Percentiles rank a stretch among this genome's conserved stretches.
Conservation (phyloP, 768 basidiomycete genomes). For the Naematelia aurantialba region DNA sequence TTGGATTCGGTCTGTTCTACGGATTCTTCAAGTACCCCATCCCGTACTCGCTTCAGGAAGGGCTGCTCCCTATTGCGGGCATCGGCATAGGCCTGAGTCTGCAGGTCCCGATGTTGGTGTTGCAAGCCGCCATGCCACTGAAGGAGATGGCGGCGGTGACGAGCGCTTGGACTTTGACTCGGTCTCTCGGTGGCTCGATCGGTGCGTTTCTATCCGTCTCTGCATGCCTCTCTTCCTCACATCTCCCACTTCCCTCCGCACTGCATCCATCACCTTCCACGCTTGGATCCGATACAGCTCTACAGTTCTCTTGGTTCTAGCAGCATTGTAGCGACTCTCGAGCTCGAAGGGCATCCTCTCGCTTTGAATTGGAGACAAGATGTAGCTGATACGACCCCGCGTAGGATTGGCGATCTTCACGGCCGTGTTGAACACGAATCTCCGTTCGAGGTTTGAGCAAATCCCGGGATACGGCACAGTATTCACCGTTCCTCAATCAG, state of each 20-base stretch:
- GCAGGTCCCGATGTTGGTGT: slow-evolving; percentile 31
- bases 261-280: neutral
- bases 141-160: slow-evolving; percentile 49
- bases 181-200: slow-evolving; percentile 43
- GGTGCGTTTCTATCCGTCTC: slow-evolving; percentile 19
- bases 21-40: slow-evolving; percentile 21
- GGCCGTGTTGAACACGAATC: slow-evolving; percentile 39
- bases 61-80: slow-evolving; percentile 35
- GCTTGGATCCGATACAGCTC: neutral
- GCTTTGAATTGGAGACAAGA: neutral
- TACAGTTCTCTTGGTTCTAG: neutral
- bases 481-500: slow-evolving; percentile 36
- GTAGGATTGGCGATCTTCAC: slow-evolving; percentile 43
- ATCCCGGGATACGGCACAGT: slow-evolving; percentile 43
- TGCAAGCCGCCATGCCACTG: slow-evolving; percentile 49
- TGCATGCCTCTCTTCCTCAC: slow-evolving; percentile 1
- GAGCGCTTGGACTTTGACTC: slow-evolving; percentile 36
- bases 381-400: neutral
- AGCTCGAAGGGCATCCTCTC: too few relatives aligned
- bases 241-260: neutral
- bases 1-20: slow-evolving; percentile 42
- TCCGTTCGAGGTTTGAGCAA: slow-evolving; percentile 34
- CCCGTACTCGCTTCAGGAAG: slow-evolving; percentile 27
- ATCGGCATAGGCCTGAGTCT: slow-evolving; percentile 41
- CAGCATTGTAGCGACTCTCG: too few relatives aligned